Conservation (phyloP, 108 stramenopile genomes). For the Seminavis robusta region DNA sequence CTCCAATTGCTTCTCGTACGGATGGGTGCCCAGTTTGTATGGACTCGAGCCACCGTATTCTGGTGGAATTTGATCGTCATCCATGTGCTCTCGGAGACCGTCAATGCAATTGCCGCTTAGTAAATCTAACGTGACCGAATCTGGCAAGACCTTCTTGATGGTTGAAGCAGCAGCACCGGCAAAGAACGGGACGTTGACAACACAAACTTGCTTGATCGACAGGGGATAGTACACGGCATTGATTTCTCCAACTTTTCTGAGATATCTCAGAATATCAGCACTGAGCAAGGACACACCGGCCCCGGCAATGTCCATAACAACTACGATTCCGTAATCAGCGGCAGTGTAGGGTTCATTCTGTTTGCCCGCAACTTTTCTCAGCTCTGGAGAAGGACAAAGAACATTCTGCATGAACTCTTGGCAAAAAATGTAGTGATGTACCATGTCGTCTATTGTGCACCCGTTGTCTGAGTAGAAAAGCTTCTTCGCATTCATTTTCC, state of each 20-base stretch:
- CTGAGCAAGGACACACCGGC: constrained; percentile 36
- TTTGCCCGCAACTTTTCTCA: background rate
- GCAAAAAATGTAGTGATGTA: constrained; percentile 52
- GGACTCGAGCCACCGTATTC: constrained; percentile 56
- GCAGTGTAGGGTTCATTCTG: constrained; percentile 6
- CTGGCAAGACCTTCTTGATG: constrained; percentile 44
- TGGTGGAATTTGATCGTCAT: constrained; percentile 53
- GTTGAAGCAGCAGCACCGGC: constrained; percentile 37
- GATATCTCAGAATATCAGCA: constrained; percentile 52
- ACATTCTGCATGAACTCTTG: constrained; percentile 55
- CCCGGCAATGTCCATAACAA: constrained; percentile 61
- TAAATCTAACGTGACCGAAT: constrained; percentile 50
- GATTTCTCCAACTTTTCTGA: constrained; percentile 50
- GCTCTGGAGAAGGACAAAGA: constrained; percentile 13
- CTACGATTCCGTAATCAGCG: constrained; percentile 39
- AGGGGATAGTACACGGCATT: constrained; percentile 54
- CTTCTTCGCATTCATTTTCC: constrained; percentile 54
- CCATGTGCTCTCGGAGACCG: constrained; percentile 49
- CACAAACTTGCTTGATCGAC: constrained; percentile 37
- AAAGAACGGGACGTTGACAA: constrained; percentile 56
- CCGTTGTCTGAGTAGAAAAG: constrained; percentile 50
- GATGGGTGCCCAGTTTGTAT: constrained; percentile 49
- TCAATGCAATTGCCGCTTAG: constrained; percentile 29
- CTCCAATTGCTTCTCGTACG: constrained; percentile 32
- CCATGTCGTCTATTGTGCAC: constrained; percentile 48